Base-by-base conservation (phyloP, 2,329 filamentous ascomycete genomes). In the Parastagonospora avenae region DNA sequence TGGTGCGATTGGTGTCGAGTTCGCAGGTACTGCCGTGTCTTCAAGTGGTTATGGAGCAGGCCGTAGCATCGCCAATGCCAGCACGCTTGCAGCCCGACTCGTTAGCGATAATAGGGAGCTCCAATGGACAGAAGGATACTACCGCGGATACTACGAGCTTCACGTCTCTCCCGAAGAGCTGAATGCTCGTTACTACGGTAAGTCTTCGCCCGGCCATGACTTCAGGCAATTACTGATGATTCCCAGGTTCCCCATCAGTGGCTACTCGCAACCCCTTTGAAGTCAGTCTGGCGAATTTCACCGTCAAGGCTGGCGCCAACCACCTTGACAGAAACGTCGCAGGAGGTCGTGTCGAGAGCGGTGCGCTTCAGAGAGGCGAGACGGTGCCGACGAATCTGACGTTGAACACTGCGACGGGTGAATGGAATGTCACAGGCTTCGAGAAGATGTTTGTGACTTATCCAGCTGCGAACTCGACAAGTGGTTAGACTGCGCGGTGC, bases 111-210 rank as follows among this genome's bases (percentile, higher is more conserved):
- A 89, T 65, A 72, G 75, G 1, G 85, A 87, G 68, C 74, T 91
- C 47, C 84, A 88, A 63, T 91, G 87, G 88, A 82, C 85, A 55
- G 87, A 90, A 55, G 74, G 85, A 1, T 90, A 87, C 68, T 91
- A 90, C 70, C 78, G 87, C 14, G 88, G 88, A 1, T 91, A 91
- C 71, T 89, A 84, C 54, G 81, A 87, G 63, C 74, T 90, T 42
- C 78, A 80, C 36, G 75, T 89, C 41, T 54, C 54, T 0, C 77
- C 82, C 9, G 76, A 85, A 9, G 72, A 80, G 45, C 77, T 87
- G 7, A 76, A 81, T 14, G 87, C 87, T 0, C 76, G 77, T 10
- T 91, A 82, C 72, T 91, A 84, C 58, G 87, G 84, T 60, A 70
- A 77, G 67, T 41, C 8, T 2, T 19, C 9, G 1, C 33, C 19